Conservation (phyloP, 179 eudicot genomes). For the Vitellaria paradoxa region DNA sequence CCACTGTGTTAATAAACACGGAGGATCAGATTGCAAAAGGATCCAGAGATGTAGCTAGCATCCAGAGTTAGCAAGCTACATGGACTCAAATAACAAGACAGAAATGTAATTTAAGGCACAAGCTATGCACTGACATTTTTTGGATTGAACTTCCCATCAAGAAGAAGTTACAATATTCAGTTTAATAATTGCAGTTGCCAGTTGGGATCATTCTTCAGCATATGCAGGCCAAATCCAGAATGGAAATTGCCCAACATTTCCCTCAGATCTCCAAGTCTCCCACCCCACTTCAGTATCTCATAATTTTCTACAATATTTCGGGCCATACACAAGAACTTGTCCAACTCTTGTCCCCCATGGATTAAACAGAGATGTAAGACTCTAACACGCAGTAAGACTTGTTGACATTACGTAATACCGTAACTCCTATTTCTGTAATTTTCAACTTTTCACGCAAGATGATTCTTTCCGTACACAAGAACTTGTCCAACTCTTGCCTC, state of each 20-base stretch:
- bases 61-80: no score
- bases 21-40: no score
- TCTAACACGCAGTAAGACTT: conserved; percentile 3
- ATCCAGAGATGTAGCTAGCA: no score
- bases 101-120: neutral
- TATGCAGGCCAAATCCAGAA: no score
- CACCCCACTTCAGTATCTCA: neutral
- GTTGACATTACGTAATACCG: neutral
- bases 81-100: neutral
- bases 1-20: no score
- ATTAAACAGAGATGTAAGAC: conserved; percentile 1
- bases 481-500: neutral
- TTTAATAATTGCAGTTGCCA: neutral
- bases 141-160: neutral
- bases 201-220: neutral
- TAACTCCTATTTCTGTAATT: conserved; percentile 54
- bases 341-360: neutral
- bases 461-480: conserved; percentile 27
- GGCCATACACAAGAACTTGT: neutral
- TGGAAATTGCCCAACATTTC: neutral
- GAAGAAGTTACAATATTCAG: neutral
- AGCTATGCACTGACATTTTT: neutral
- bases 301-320: neutral
- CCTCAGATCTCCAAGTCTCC: neutral
- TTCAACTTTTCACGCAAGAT: conserved; percentile 48